Evolutionary conservation across 352 stramenopile genomes (phyloP).

Genomic region (Globisporangium okanoganense): DNA sequence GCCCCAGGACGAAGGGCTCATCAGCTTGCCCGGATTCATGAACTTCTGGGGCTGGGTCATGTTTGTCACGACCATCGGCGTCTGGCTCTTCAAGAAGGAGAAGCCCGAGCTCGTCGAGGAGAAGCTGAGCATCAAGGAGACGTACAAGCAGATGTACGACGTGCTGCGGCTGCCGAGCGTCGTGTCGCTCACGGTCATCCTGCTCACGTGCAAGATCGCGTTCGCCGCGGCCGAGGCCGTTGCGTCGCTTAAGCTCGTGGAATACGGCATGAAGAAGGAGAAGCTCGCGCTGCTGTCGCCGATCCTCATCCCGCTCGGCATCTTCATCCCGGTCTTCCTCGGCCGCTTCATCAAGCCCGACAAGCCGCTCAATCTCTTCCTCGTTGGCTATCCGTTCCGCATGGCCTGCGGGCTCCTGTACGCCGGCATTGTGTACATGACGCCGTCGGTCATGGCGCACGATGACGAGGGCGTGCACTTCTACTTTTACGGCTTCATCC

Average conservation of each 20-base stretch:
- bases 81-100: conserved; percentile 93
- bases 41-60: conserved; percentile 93
- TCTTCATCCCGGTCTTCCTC: conserved; percentile 84
- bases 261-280: conserved; percentile 92
- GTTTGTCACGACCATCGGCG: conserved; percentile 87
- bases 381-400: conserved; percentile 83
- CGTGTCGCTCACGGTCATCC: conserved; percentile 77
- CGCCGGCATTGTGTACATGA: conserved; percentile 76
- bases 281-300: conserved; percentile 86
- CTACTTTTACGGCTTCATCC: conserved; percentile 77
- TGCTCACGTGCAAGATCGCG: conserved; percentile 91
- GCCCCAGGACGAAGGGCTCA: conserved; percentile 67
- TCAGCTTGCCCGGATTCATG: conserved; percentile 90
- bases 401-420: conserved; percentile 84
- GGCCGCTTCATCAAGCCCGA: conserved; percentile 67
- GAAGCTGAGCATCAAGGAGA: conserved; percentile 80
- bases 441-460: conserved; percentile 71
- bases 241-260: conserved; percentile 90
- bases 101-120: conserved; percentile 54
- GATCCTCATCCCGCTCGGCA: conserved; percentile 85
- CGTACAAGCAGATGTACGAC: conserved; percentile 88
- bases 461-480: conserved; percentile 72
- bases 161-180: conserved; percentile 87
- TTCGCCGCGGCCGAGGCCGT: conserved; percentile 91
- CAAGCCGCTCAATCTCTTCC: conserved; percentile 69